phyloP scores from a whole-genome alignment of 768 basidiomycete genomes.

The Sporobolomyces pararoseus region DNA sequence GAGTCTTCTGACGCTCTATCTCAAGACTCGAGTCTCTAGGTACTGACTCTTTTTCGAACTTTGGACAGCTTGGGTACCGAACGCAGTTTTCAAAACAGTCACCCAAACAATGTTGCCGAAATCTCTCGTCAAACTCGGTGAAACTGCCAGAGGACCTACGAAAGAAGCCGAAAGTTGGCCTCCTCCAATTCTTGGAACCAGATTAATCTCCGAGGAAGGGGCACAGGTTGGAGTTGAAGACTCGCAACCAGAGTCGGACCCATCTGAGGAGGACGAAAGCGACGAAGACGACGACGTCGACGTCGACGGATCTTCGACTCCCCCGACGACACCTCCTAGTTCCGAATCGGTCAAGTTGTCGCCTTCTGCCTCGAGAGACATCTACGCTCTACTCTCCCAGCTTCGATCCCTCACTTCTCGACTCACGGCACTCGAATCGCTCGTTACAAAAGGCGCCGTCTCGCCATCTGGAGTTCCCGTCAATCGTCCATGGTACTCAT shows the following conservation, averaged over 20 bases:
- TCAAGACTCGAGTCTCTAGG: background rate
- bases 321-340: background rate
- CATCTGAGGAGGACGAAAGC: background rate
- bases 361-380: slow-evolving; percentile 26
- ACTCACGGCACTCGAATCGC: slow-evolving; percentile 29
- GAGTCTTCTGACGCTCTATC: slow-evolving; percentile 8
- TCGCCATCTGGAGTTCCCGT: background rate
- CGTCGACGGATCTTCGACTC: background rate
- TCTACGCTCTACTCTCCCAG: slow-evolving; percentile 30
- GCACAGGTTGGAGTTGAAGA: too few relatives aligned
- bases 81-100: slow-evolving; percentile 34
- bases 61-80: slow-evolving; percentile 39
- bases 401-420: slow-evolving; percentile 25
- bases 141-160: slow-evolving; percentile 2
- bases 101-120: slow-evolving; percentile 44
- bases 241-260: background rate
- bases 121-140: slow-evolving; percentile 40
- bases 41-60: background rate
- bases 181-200: slow-evolving; percentile 36
- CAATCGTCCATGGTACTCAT: background rate
- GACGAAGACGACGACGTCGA: background rate
- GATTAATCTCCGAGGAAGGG: too few relatives aligned
- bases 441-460: slow-evolving; percentile 6
- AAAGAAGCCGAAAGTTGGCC: slow-evolving; percentile 33
- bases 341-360: background rate